A percentile compares a stretch with the other conserved stretches of the same genome.
phyloP scores from a whole-genome alignment of 495 filamentous ascomycete species.

The Trypethelium eluteriae region DNA sequence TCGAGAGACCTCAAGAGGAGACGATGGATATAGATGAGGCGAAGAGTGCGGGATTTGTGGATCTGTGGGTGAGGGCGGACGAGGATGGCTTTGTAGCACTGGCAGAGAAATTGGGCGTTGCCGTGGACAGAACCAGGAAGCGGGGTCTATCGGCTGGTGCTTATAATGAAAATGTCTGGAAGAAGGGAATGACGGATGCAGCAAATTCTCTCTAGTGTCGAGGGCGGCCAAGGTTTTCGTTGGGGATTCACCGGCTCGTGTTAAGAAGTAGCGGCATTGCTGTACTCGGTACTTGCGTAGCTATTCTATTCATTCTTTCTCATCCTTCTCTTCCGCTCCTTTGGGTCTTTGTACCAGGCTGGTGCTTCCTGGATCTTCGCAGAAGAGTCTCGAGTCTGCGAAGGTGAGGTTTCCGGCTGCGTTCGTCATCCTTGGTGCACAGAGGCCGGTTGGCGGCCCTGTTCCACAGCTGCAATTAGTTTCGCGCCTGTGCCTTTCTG shows the following conservation, averaged over 20 bases:
- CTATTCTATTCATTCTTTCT: no score
- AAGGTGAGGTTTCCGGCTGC: no score
- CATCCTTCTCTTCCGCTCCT: no score
- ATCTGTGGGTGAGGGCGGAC: conserved; percentile 49
- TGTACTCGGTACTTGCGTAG: no score
- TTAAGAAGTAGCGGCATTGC: not conserved
- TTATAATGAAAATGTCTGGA: not conserved
- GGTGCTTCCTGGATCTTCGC: no score
- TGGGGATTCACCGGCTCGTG: not conserved
- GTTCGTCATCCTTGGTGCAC: no score
- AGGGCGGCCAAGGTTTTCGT: not conserved
- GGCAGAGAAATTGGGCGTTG: conserved; percentile 41
- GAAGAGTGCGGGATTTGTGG: conserved; percentile 53
- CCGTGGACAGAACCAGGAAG: conserved; percentile 18
- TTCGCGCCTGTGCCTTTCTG: no score
- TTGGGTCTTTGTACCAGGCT: no score
- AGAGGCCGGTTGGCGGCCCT: no score
- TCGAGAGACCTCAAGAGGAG: conserved; percentile 63
- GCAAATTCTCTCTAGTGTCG: not conserved
- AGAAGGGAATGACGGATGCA: conserved; percentile 4
- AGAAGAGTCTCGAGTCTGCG: no score
- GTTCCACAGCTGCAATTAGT: no score
- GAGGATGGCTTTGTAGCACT: conserved; percentile 50
- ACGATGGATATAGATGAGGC: conserved; percentile 46
- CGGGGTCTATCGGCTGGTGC: conserved; percentile 11